Base-by-base conservation (phyloP, 2,329 filamentous ascomycete species). In the Fusarium coicis region DNA sequence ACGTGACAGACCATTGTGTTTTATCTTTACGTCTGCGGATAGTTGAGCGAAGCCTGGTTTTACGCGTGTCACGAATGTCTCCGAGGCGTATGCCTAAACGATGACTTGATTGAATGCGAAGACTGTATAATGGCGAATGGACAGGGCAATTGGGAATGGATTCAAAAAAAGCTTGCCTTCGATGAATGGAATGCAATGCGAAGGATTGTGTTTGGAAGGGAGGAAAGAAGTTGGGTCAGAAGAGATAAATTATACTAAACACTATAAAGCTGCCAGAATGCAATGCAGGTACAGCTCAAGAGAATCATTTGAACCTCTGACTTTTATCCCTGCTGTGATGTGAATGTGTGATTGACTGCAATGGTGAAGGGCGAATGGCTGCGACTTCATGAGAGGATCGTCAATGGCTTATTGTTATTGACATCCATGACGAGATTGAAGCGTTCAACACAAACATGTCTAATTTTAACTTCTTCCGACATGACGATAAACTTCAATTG, bases 191-290 rank as follows among this genome's bases (percentile, higher is more conserved):
- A 77, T 59, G 74, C 66, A 74, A 66, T 63, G 74, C 30, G 65
- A 39, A 10, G 61, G 44, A 58, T 50, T 59, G 54, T 74, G 44
- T 30, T 66, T 49, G 62, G 32, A 57, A 67, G 68, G 50, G 64
- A 57, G 68, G 67, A 67, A 64, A 57, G 68, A 65, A 68, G 66
- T 68, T 53, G 55, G 50, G 63, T 37, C 44, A 57, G 55, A 65
- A 68, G 58, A 63, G 78, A 77, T 74, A 76, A 49, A 75, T 56
- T 76, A 78, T 74, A 78, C 74, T 74, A 78, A 76, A 78, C 69
- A 77, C 67, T 60, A 70, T 70, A 62, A 63, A 67, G 68, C 75
- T 66, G 66, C 68, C 75, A 77, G 76, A 78, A 78, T 78, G 76
- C 76, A 47, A 78, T 68, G 67, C 62, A 60, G 72, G 74, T 75